Evolutionary conservation across 805 yeast genomes (phyloP), one percentile per base, ranked within the genome.

Genomic region (Blastobotrys chiropterorum): DNA sequence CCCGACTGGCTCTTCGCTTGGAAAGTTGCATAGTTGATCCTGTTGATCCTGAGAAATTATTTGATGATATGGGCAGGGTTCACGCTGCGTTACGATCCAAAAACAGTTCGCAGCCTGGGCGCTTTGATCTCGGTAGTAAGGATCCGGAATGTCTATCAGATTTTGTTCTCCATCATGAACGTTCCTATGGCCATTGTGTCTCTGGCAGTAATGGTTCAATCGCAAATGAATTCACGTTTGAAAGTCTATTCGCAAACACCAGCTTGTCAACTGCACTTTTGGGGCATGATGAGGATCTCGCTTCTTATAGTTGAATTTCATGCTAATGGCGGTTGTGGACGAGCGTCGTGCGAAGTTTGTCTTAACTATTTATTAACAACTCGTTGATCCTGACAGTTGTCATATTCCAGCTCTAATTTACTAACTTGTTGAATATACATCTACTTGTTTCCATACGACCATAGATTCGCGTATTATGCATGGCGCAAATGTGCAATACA

Each of bases 1-100:
- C 48, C 20, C 43, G 40, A 11, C 30, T 46, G 19, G 48, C 34
- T 4, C 31, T 46, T 15, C 48, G 48, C 19, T 31, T 46, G 14
- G 48, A 46, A 26, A 17, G 34, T 11, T 17, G 22, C 34, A 41
- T 46, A 4, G 48, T 46, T 11, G 19, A 16, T 20, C 20, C 43
- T 5, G 48, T 46, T 26, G 48, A 46, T 16, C 38, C 43, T 2
- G 48, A 46, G 4, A 20, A 21, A 5, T 30, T 46, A 15, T 46
- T 46, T 19, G 19, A 16, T 8, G 48, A 46, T 16, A 46, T 46
- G 48, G 48, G 48, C 11, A 34, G 14, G 2, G 14, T 34, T 19
- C 42, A 46, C 17, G 38, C 48, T 8, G 21, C 48, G 16, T 43
- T 46, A 15, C 38, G 47, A 30, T 26, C 47, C 39, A 15, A 17